Base-by-base conservation (phyloP, 2,329 filamentous ascomycete species). In the Pseudodiploospora longispora region DNA sequence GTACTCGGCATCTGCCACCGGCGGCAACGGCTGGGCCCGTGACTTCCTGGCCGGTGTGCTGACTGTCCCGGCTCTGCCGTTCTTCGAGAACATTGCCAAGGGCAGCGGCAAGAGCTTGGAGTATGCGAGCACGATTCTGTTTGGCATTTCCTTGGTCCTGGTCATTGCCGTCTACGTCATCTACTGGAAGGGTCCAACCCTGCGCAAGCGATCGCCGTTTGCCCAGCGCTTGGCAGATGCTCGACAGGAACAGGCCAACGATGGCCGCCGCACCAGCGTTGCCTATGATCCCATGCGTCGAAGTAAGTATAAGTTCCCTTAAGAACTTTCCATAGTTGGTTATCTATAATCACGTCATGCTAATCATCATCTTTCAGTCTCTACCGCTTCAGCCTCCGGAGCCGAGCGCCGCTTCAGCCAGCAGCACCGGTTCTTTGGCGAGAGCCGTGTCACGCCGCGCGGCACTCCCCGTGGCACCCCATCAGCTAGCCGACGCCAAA, bases 31-130 rank as follows among this genome's bases (percentile, higher is more conserved):
- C 2, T 87, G 83, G 65, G 74, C 82, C 3, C 74, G 85, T 51
- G 84, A 88, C 56, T 81, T 87, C 62, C 66, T 88, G 0, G 85
- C 84, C 2, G 84, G 85, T 61, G 71, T 87, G 6, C 74, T 86
- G 1, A 84, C 83, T 1, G 70, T 87, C 40, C 82, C 81, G 10
- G 78, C 83, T 0, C 75, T 75, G 0, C 83, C 83, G 0, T 80
- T 82, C 62, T 82, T 80, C 60, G 56, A 63, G 39, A 78, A 82
- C 52, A 79, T 83, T 12, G 66, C 65, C 29, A 68, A 52, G 2
- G 57, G 52, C 4, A 60, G 71, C 27, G 67, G 68, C 10, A 69
- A 71, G 50, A 71, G 76, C 38, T 62, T 84, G 2, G 71, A 78
- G 51, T 75, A 79, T 46, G 79, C 80, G 0, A 76, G 71, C 4